Evolutionary conservation across 345 rosid species (phyloP), one percentile per base, ranked within the genome.

Genomic region (Melaleuca alternifolia): DNA sequence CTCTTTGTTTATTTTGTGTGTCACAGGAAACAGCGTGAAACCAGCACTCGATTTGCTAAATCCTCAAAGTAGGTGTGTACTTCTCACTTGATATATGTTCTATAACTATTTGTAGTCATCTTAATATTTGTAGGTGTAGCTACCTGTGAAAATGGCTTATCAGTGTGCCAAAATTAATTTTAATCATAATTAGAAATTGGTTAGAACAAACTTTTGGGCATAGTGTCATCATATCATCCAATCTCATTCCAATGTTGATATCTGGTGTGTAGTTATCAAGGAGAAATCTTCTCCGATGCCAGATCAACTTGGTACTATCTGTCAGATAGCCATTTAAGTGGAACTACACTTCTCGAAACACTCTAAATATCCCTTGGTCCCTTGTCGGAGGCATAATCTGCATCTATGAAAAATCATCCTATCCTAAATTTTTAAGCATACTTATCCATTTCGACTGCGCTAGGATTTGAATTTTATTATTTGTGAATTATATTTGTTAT

Each of bases 1-100:
- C 15, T 26, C 46, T 41, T 46, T 18, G 26, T 85, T 62, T 62
- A 54, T 62, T n/a, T 30, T 85, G 75, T 84, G 30, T 86, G 82
- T 86, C 82, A 59, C 93, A 96, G 99, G 96, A 89, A 91, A 92
- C 84, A 92, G 89, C 89, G 85, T 89, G 86, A 91, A 92, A 89
- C 94, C 99, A 52, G 92, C 92, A 37, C 86, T 97, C 87, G 94
- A 97, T 87, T 84, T 95, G 90, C 91, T 90, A 89, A 96, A 95
- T 90, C 98, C 98, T 62, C 99, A 96, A 87, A 96, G 94, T 84
- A 94, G 92, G 99, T 97, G 92, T 93, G 99, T 91, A 56, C 28
- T 28, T 26, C 2, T 0, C 51, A 37, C 50, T 75, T 37, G 44
- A 71, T 53, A 20, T 71, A 33, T 37, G 18, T 71, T 10, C 26